Evolutionary conservation across 352 stramenopile genomes (phyloP).

Genomic region (Globisporangium ultimum): DNA sequence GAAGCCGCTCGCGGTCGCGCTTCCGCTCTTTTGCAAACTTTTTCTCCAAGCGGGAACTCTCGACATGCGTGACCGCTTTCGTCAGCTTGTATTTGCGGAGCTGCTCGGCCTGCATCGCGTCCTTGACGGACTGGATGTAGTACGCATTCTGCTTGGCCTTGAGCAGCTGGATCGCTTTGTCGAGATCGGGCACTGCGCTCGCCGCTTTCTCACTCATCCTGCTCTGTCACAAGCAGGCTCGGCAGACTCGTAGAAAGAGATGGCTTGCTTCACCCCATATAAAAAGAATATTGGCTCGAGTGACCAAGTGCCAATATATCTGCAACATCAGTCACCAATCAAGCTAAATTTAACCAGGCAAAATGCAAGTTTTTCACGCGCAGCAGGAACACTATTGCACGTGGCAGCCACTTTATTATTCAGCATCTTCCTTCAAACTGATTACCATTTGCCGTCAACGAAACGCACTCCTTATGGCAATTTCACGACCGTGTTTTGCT

Average conservation of each 20-base stretch:
- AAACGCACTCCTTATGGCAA: slow-evolving; percentile 23
- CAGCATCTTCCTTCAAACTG: too few species aligned
- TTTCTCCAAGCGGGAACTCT: slow-evolving; percentile 46
- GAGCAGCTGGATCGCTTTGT: slow-evolving; percentile 6
- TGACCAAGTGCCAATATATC: too few species aligned
- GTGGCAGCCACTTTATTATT: too few species aligned
- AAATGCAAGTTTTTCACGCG: too few species aligned
- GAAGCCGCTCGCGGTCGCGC: slow-evolving; percentile 44
- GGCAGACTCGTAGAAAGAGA: too few species aligned
- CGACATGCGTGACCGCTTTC: slow-evolving; percentile 30
- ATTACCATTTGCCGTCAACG: too few species aligned
- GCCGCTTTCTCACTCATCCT: not conserved
- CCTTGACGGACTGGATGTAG: slow-evolving; percentile 54
- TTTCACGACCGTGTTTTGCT: slow-evolving; percentile 68
- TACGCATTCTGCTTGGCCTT: slow-evolving; percentile 20
- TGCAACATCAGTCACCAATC: too few species aligned
- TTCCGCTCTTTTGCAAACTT: slow-evolving; percentile 46
- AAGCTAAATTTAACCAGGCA: too few species aligned
- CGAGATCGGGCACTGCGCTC: slow-evolving; percentile 4
- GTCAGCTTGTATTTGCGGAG: slow-evolving; percentile 41
- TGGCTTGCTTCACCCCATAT: too few species aligned
- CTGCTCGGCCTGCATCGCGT: slow-evolving; percentile 49
- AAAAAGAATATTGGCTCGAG: too few species aligned
- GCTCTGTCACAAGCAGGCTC: too few species aligned
- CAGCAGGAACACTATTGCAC: too few species aligned